Evolutionary conservation across 1,139 yeast genomes (phyloP), one percentile per base, ranked within the genome.

Genomic region (Yamadazyma dendronema): DNA sequence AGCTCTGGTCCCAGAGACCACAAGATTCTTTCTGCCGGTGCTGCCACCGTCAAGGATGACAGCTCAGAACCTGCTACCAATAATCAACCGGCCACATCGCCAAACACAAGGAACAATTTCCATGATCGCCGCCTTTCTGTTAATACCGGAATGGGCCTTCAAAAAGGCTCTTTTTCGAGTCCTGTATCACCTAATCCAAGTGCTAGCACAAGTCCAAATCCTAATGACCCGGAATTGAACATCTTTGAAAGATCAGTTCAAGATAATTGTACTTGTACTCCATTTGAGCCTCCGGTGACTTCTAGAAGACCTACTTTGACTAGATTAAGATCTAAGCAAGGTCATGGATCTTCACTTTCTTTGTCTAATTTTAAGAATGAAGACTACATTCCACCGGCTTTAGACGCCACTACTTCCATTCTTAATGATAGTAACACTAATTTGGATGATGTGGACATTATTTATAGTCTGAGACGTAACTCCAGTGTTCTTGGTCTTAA

Each of bases 341-440:
- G 65, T 11, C 64, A 56, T 40, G 57, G 57, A 38, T 56, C 66
- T 16, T 49, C 60, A 19, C 44, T 61, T 31, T 54, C 65, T 16
- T 47, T 60, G 37, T 48, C 56, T 30, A 61, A 62, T 29, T 56
- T 65, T 40, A 62, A 63, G 40, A 61, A 58, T 30, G 75, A 86
- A 54, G 88, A 86, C 57, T 79, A 68, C 49, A 84, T 86, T 35
- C 89, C 95, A 1, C 89, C 96, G 2, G 89, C 89, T 8, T 67
- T 88, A 53, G 95, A 86, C 53, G 90, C 90, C 8, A 75, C 90
- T 17, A 77, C 92, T 3, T 72, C 79, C 33, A 72, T 83, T 26
- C 68, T 85, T 35, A 72, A 74, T 30, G 81, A 79, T 49, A 64
- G 74, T 30, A 61, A 67, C 36, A 67, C 84, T 11, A 77, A 81